These are phyloP conservation scores for Pseudogymnoascus sp. DNA, from an alignment of 2,329 filamentous ascomycete species.

Conservation along the genomic window DNA sequence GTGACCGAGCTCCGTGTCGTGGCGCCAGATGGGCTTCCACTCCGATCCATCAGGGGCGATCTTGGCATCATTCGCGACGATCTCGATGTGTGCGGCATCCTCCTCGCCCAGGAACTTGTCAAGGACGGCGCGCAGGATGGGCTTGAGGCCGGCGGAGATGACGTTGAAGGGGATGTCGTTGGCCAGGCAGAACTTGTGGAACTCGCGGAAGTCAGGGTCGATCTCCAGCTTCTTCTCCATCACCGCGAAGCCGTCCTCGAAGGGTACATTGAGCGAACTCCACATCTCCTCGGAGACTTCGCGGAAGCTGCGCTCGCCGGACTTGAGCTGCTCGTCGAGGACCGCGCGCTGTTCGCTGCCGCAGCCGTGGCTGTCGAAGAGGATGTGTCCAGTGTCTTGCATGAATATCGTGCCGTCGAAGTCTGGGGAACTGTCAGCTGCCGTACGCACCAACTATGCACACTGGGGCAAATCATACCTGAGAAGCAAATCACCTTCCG, in stretches of 20 bases:
- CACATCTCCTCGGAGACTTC: conserved; percentile 68
- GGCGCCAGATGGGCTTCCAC: conserved; percentile 61
- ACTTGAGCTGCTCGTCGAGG: conserved; percentile 56
- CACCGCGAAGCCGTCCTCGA: conserved; percentile 58
- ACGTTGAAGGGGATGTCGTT: conserved; percentile 61
- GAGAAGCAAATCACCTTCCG: conserved; percentile 52
- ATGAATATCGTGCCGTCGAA: conserved; percentile 67
- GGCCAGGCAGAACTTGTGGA: conserved; percentile 55
- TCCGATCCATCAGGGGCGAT: conserved; percentile 48
- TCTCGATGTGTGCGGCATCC: conserved; percentile 50
- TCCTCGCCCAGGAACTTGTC: conserved; percentile 58
- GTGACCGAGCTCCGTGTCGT: conserved; percentile 56
- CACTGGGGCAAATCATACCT: conserved; percentile 30
- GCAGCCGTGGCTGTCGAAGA: conserved; percentile 59
- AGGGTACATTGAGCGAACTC: conserved; percentile 57
- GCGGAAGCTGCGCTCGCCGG: conserved; percentile 56
- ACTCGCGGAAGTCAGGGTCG: conserved; percentile 53
- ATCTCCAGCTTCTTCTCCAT: conserved; percentile 55
- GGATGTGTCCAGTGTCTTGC: conserved; percentile 61
- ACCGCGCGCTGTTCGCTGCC: conserved; percentile 45
- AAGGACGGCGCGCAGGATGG: conserved; percentile 51
- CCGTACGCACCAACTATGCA: not conserved
- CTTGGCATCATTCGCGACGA: conserved; percentile 58
- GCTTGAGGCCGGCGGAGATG: conserved; percentile 60
- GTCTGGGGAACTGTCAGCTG: conserved; percentile 34